phyloP scores from a whole-genome alignment of 2,329 filamentous ascomycete species.

The Epichloe gansuensis region DNA sequence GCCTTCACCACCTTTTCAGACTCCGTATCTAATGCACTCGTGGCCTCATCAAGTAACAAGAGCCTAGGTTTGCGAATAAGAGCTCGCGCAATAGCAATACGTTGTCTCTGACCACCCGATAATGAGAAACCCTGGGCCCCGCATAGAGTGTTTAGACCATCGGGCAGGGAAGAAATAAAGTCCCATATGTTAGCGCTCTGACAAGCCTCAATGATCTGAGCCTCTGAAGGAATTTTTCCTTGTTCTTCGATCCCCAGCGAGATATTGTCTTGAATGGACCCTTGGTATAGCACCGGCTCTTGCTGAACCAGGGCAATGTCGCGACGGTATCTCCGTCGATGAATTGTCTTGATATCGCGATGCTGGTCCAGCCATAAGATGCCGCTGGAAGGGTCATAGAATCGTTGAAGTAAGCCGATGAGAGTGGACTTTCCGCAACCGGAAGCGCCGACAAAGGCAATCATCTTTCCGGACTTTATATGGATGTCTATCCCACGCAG shows the following conservation, averaged over 20 bases:
- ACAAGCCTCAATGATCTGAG: constrained; percentile 15
- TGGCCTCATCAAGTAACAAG: constrained; percentile 46
- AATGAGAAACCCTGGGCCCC: constrained; percentile 44
- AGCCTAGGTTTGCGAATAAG: constrained; percentile 37
- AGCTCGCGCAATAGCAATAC: constrained; percentile 41
- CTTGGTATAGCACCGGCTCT: constrained; percentile 18
- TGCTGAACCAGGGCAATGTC: constrained; percentile 15
- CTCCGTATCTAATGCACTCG: constrained; percentile 41
- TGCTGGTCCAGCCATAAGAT: not conserved
- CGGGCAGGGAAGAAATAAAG: constrained; percentile 34
- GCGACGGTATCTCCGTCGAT: constrained; percentile 10
- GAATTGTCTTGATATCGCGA: constrained; percentile 4
- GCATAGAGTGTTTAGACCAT: constrained; percentile 35
- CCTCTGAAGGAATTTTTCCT: constrained; percentile 5
- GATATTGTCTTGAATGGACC: constrained; percentile 20
- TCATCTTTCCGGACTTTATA: constrained; percentile 20
- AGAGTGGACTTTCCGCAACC: constrained; percentile 18
- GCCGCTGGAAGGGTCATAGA: constrained; percentile 10
- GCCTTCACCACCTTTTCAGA: constrained; percentile 29
- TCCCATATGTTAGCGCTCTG: constrained; percentile 42
- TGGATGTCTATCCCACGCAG: constrained; percentile 26
- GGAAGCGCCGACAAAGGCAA: constrained; percentile 2
- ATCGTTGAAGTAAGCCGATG: constrained; percentile 18
- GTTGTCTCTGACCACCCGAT: constrained; percentile 42
- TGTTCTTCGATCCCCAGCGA: constrained; percentile 10